Conservation (phyloP, 306 rosid species). For the Echinosophora koreensis region DNA sequence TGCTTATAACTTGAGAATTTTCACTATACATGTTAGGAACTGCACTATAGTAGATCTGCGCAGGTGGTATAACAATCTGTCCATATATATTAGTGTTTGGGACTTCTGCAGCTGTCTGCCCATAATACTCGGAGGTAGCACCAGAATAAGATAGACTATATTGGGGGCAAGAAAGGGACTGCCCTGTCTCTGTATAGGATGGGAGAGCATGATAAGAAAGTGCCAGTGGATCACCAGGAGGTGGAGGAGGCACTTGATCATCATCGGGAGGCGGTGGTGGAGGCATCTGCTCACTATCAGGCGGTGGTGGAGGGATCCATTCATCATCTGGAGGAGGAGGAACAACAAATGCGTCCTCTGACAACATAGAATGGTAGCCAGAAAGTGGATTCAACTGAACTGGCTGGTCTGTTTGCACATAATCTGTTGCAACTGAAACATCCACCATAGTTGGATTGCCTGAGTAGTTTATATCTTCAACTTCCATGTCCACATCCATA, state of each 20-base stretch:
- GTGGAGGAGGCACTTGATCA: slow-evolving; percentile 85
- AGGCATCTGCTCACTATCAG: slow-evolving; percentile 84
- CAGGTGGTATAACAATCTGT: slow-evolving; percentile 62
- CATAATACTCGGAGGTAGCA: slow-evolving; percentile 70
- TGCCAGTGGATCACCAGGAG: slow-evolving; percentile 79
- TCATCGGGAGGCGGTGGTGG: slow-evolving; percentile 92
- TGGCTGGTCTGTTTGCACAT: slow-evolving; percentile 50
- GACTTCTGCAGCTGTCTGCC: slow-evolving; percentile 62
- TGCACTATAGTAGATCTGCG: slow-evolving; percentile 72
- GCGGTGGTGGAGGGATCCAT: slow-evolving; percentile 99
- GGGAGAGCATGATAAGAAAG: slow-evolving; percentile 59
- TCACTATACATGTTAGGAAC: slow-evolving; percentile 63
- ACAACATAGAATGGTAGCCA: slow-evolving; percentile 42
- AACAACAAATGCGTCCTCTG: slow-evolving; percentile 56
- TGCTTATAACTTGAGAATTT: slow-evolving; percentile 60
- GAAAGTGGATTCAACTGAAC: slow-evolving; percentile 52
- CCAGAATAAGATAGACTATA: slow-evolving; percentile 66
- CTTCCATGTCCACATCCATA: slow-evolving; percentile 99
- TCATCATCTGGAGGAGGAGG: slow-evolving; percentile 94
- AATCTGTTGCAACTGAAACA: slow-evolving; percentile 46
- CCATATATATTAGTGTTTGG: slow-evolving; percentile 64
- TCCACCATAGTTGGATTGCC: slow-evolving; percentile 49
- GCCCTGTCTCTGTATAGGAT: slow-evolving; percentile 70
- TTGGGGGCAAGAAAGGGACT: slow-evolving; percentile 64
- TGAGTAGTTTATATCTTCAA: slow-evolving; percentile 71